Evolutionary conservation across 177 flowering plant species (phyloP), one percentile per base, ranked within the genome.

Genomic region (Vitis hybrid): DNA sequence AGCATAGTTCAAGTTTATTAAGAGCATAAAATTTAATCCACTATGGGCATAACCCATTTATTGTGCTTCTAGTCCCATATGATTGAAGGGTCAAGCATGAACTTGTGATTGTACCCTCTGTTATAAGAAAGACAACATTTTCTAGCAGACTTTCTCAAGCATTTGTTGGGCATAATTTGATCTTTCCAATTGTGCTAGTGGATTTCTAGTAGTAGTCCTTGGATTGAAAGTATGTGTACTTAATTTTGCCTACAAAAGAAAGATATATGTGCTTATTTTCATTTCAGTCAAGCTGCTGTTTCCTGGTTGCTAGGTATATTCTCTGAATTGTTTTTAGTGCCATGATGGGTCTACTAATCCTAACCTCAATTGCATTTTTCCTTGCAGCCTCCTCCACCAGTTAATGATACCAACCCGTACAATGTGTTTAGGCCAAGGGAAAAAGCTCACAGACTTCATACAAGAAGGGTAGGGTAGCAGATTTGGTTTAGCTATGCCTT

Each of bases 391-490:
- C 98, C 99, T 66, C 99, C 99, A 63, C 97, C 99, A 62, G 91
- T 91, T 70, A 94, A 88, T 85, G 99, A 96, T 73, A 93, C 97
- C 72, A 96, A 96, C 69, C 99, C 99, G 2, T 96, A 86, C 83
- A 96, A 96, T 87, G 99, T 96, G 18, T 96, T 96, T 80, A 83
- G 99, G 72, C 99, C 97, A 67, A 92, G 99, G 75, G 99, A 96
- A 86, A 96, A 93, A 82, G 95, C 94, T 58, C 98, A 96, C 76
- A 88, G 91, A 62, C 91, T 93, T 40, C 99, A 96, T 78, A 91
- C 99, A 62, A 87, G 99, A 83, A 89, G 98, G 87, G 99, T 95
- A 84, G 40, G 30, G 84, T 72, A 34, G 48, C 62, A 45, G 50
- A 51, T 64, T 51, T 21, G 13, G 63, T 56, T 67, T 66, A 45